A percentile compares a stretch with the other conserved stretches of the same genome.
These are phyloP conservation scores for Rachicladosporium sp. DNA, from an alignment of 2,329 filamentous ascomycete species.

Conservation along the genomic window DNA sequence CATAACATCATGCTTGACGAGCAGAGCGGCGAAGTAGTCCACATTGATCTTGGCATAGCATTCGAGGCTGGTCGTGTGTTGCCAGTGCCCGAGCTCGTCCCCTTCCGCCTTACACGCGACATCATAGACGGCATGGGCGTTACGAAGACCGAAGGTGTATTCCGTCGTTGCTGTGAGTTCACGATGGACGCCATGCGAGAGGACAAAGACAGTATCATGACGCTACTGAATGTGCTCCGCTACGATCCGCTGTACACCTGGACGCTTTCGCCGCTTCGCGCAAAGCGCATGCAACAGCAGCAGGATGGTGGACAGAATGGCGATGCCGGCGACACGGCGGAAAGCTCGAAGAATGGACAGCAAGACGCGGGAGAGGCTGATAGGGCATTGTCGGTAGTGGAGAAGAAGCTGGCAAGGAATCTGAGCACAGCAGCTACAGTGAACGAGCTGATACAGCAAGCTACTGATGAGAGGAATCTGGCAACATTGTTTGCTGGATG, in stretches of 20 bases:
- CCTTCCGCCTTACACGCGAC: slow-evolving; percentile 86
- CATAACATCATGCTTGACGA: slow-evolving; percentile 94
- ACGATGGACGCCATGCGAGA: slow-evolving; percentile 89
- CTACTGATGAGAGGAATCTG: slow-evolving; percentile 82
- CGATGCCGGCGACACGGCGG: slow-evolving; percentile 25
- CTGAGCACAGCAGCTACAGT: slow-evolving; percentile 90
- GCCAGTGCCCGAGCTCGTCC: slow-evolving; percentile 87
- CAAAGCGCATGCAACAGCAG: slow-evolving; percentile 55
- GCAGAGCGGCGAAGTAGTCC: slow-evolving; percentile 82
- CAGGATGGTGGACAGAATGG: slow-evolving; percentile 36
- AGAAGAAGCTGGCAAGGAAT: slow-evolving; percentile 90
- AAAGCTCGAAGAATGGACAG: slow-evolving; percentile 24
- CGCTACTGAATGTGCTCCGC: slow-evolving; percentile 90
- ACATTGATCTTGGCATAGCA: slow-evolving; percentile 92
- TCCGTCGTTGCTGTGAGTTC: slow-evolving; percentile 95
- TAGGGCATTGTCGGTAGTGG: slow-evolving; percentile 78
- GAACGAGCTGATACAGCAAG: slow-evolving; percentile 92
- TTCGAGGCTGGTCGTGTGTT: slow-evolving; percentile 96
- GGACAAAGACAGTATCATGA: slow-evolving; percentile 96
- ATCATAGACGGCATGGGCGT: slow-evolving; percentile 96
- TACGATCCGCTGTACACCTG: slow-evolving; percentile 96
- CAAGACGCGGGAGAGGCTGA: slow-evolving; percentile 70
- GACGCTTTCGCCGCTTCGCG: slow-evolving; percentile 65
- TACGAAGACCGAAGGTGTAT: slow-evolving; percentile 88
- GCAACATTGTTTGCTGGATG: slow-evolving; percentile 61